A percentile compares a stretch with the other conserved stretches of the same genome.
These are phyloP conservation scores for Diddensiella santjacobensis DNA, from an alignment of 805 yeast genomes.

Conservation along the genomic window DNA sequence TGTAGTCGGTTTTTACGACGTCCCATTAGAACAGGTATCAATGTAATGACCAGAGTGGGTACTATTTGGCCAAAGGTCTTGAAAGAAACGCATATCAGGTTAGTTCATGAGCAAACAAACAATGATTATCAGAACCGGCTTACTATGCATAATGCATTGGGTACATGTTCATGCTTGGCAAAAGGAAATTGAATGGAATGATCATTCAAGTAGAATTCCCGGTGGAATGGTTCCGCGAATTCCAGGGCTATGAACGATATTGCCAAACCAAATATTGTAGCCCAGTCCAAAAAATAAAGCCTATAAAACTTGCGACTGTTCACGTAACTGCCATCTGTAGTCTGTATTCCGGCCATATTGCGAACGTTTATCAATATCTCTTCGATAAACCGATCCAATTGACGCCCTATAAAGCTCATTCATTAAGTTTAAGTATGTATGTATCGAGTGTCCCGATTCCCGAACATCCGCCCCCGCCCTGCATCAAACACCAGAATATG, in stretches of 20 bases:
- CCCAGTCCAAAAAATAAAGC: constrained; percentile 18
- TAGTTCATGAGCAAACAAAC: background rate
- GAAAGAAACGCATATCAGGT: constrained; percentile 38
- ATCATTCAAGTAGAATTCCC: constrained; percentile 76
- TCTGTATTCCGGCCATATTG: constrained; percentile 4
- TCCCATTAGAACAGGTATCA: constrained; percentile 29
- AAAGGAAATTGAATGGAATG: constrained; percentile 76
- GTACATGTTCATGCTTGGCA: constrained; percentile 70
- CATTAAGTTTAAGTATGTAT: too few relatives aligned
- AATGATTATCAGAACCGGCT: constrained; percentile 1
- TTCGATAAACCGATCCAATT: background rate
- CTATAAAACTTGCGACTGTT: constrained; percentile 8
- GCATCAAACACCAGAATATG: too few relatives aligned
- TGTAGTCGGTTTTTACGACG: constrained; percentile 31
- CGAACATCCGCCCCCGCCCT: too few relatives aligned
- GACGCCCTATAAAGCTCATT: too few relatives aligned
- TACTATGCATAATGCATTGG: constrained; percentile 49
- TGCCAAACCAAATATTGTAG: constrained; percentile 11
- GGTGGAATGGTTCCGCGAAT: constrained; percentile 56
- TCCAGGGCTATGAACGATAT: constrained; percentile 14
- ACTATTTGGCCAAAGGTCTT: constrained; percentile 14
- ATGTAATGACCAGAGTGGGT: constrained; percentile 22
- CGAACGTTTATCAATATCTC: background rate
- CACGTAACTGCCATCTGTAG: background rate
- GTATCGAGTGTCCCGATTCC: too few relatives aligned